Evolutionary conservation across 73 alveolate species (phyloP).

Genomic region (Paramecium biaurelia): DNA sequence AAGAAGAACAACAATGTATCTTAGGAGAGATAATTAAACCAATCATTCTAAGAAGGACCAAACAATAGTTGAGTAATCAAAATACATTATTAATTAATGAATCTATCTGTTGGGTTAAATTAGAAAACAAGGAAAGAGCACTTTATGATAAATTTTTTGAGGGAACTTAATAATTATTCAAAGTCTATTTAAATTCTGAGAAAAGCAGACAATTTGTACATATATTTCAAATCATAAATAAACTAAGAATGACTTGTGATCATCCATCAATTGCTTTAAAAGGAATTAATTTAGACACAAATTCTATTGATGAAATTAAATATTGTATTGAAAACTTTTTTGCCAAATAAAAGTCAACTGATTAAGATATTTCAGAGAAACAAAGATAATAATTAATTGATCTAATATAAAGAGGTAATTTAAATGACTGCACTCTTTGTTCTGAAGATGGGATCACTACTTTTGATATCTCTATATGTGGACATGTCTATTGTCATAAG

Average conservation of each 20-base stretch:
- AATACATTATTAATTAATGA: neutral
- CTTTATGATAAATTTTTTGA: neutral
- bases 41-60: slow-evolving; percentile 53
- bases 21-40: slow-evolving; percentile 28
- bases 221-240: slow-evolving; percentile 41
- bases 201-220: neutral
- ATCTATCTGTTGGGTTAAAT: neutral
- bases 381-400: neutral
- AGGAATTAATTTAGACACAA: neutral
- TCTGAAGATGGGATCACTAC: neutral
- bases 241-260: slow-evolving; percentile 47
- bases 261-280: slow-evolving; percentile 47
- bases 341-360: neutral
- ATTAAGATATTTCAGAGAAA: neutral
- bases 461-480: neutral
- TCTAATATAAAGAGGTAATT: neutral
- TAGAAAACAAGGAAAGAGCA: neutral
- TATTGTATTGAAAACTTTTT: neutral
- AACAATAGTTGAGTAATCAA: neutral
- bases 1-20: slow-evolving; percentile 36
- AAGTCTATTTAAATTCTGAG: neutral
- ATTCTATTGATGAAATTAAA: slow-evolving; percentile 13
- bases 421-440: neutral
- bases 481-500: slow-evolving; percentile 32
- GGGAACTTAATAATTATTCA: slow-evolving; percentile 38